These are phyloP conservation scores for Kalmusia sp. DNA, from an alignment of 2,329 filamentous ascomycete species.

Conservation along the genomic window DNA sequence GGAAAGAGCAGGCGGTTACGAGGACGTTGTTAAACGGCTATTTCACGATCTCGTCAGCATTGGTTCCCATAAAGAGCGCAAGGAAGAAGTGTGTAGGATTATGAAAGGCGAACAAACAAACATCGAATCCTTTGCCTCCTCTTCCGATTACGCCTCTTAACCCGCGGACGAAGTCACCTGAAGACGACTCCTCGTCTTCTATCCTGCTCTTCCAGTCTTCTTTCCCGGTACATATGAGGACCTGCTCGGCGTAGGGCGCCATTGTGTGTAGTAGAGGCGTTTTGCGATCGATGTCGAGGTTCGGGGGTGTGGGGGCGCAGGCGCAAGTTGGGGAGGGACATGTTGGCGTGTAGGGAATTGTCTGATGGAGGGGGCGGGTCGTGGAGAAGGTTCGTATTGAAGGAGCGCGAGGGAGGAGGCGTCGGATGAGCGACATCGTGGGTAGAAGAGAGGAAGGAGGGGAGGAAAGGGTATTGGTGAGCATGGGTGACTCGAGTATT, in stretches of 20 bases:
- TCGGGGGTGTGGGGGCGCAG: slow-evolving; percentile 71
- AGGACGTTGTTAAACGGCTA: slow-evolving; percentile 86
- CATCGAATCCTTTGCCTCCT: slow-evolving; percentile 54
- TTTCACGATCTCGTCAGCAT: neutral
- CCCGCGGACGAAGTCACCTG: slow-evolving; percentile 67
- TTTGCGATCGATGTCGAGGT: slow-evolving; percentile 76
- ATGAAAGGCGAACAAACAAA: slow-evolving; percentile 45
- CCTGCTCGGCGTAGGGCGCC: slow-evolving; percentile 78
- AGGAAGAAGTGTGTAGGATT: neutral
- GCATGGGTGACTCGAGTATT: neutral
- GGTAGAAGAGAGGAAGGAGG: neutral
- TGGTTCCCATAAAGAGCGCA: neutral
- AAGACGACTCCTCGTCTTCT: slow-evolving; percentile 73
- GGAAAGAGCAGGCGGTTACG: slow-evolving; percentile 78
- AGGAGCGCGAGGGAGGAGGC: neutral
- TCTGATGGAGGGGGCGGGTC: slow-evolving; percentile 9
- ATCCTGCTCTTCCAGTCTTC: slow-evolving; percentile 84
- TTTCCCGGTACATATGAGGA: slow-evolving; percentile 82
- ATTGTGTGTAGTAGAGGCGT: slow-evolving; percentile 78
- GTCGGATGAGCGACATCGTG: slow-evolving; percentile 4
- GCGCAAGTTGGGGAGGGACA: slow-evolving; percentile 81
- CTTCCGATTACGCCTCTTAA: slow-evolving; percentile 64
- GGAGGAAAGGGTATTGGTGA: neutral
- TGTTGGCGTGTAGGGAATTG: slow-evolving; percentile 33
- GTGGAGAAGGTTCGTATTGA: slow-evolving; percentile 15